Evolutionary conservation across 257 asterid genomes (phyloP).

Genomic region (Parsonsia alboflavescens): DNA sequence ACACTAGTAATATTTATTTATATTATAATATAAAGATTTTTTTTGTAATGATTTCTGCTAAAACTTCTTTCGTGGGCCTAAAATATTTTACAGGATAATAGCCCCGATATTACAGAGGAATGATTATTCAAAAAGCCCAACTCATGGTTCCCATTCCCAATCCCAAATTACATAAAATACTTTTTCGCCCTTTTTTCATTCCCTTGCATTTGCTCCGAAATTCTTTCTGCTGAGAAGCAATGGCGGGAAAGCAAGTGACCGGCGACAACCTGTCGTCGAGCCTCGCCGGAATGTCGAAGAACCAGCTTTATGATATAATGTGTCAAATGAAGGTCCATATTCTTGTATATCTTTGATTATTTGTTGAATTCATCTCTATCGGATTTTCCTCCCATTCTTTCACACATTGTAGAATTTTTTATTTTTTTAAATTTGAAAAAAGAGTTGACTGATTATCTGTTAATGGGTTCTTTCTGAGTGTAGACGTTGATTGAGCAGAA

Average conservation of each 20-base stretch:
- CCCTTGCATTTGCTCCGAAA: background rate
- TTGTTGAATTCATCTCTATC: background rate
- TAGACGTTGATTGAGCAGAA: conserved; percentile 84
- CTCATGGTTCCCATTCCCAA: background rate
- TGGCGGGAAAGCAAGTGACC: conserved; percentile 79
- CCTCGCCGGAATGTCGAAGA: conserved; percentile 88
- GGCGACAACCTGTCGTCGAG: conserved; percentile 63
- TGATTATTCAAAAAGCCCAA: background rate
- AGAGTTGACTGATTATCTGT: background rate
- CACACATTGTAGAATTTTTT: background rate
- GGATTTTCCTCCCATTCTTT: background rate
- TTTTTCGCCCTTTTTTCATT: background rate
- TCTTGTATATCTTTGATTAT: background rate
- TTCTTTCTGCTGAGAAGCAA: conserved; percentile 19
- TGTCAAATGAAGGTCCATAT: conserved; percentile 75
- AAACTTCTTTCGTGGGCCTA: background rate
- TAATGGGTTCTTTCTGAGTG: conserved; percentile 8
- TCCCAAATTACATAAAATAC: background rate
- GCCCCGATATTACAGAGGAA: background rate
- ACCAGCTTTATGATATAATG: conserved; percentile 86
- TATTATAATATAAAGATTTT: too few species aligned
- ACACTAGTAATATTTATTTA: too few species aligned
- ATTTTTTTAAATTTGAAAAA: background rate
- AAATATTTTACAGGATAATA: background rate
- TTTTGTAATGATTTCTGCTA: background rate